Percentiles rank a stretch among this genome's conserved stretches.
phyloP scores from a whole-genome alignment of 1,284 basidiomycete genomes.

The Kalmanozyma brasiliensis region DNA sequence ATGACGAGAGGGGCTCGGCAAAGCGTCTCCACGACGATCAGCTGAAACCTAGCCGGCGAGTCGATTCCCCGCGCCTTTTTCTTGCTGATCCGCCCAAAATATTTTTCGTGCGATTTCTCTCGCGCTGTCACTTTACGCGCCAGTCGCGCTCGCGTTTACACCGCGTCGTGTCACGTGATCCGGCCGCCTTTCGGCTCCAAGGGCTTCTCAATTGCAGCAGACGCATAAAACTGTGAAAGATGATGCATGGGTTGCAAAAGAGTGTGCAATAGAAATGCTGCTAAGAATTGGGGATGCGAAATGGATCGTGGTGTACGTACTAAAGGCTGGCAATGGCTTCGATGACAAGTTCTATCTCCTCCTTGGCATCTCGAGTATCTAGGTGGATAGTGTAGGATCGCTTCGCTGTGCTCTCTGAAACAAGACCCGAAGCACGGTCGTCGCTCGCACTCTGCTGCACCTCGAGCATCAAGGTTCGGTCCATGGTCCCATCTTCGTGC shows the following conservation, averaged over 20 bases:
- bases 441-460: neutral
- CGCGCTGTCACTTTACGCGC: constrained; percentile 42
- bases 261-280: neutral
- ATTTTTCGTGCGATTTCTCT: constrained; percentile 1
- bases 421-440: too few species aligned
- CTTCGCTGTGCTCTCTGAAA: neutral
- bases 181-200: too few species aligned
- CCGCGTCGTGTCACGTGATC: constrained; percentile 34
- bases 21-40: neutral
- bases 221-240: neutral
- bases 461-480: constrained; percentile 7
- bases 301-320: too few species aligned
- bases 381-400: constrained; percentile 6
- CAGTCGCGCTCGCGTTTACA: constrained; percentile 11
- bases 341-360: constrained; percentile 17
- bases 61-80: neutral
- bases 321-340: constrained; percentile 12
- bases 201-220: neutral
- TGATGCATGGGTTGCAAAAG: neutral
- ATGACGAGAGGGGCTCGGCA: too few species aligned
- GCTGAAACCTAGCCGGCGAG: neutral
- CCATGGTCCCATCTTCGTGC: constrained; percentile 18
- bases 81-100: constrained; percentile 2
- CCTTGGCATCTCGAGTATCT: constrained; percentile 13
- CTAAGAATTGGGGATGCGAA: too few species aligned